Percentiles rank a stretch among this genome's conserved stretches.
These are phyloP conservation scores for Fusarium clavum DNA, from an alignment of 2,329 filamentous ascomycete genomes.

Conservation along the genomic window DNA sequence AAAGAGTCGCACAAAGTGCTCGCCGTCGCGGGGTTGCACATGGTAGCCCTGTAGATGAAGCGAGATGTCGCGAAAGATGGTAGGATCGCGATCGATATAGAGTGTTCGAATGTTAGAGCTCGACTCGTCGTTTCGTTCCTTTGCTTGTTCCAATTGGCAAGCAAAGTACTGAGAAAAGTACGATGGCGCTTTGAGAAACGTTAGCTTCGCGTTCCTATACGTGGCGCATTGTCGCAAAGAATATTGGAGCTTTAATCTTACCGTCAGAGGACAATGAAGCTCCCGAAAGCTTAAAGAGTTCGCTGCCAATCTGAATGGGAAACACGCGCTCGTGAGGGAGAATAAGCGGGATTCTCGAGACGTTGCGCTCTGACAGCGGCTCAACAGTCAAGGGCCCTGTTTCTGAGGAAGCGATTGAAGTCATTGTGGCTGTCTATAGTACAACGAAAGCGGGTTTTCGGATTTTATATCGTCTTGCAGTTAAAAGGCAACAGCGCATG, in stretches of 20 bases:
- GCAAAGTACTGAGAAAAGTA: constrained; percentile 97
- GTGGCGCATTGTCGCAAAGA: constrained; percentile 16
- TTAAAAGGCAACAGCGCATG: constrained; percentile 16
- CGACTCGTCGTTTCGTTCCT: constrained; percentile 67
- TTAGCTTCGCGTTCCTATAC: constrained; percentile 14
- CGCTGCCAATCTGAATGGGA: constrained; percentile 78
- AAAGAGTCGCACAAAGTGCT: constrained; percentile 91
- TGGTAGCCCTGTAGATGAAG: constrained; percentile 94
- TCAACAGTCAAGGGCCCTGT: constrained; percentile 41
- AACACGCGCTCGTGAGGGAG: constrained; percentile 79
- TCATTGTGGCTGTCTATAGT: constrained; percentile 1
- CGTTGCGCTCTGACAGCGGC: constrained; percentile 48
- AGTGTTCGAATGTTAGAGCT: constrained; percentile 74
- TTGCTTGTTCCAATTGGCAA: constrained; percentile 77
- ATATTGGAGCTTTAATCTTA: constrained; percentile 51
- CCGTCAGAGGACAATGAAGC: constrained; percentile 80
- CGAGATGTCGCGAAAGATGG: constrained; percentile 89
- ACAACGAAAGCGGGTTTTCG: neutral
- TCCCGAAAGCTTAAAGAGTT: constrained; percentile 78
- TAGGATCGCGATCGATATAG: constrained; percentile 94
- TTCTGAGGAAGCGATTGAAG: constrained; percentile 47
- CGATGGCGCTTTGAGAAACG: constrained; percentile 75
- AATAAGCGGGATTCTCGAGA: constrained; percentile 65
- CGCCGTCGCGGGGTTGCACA: constrained; percentile 81
- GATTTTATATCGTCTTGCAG: constrained; percentile 1